Percentiles rank a stretch among this genome's conserved stretches.
phyloP scores from a whole-genome alignment of 805 yeast genomes.

The Zygoascus biomembranicola region DNA sequence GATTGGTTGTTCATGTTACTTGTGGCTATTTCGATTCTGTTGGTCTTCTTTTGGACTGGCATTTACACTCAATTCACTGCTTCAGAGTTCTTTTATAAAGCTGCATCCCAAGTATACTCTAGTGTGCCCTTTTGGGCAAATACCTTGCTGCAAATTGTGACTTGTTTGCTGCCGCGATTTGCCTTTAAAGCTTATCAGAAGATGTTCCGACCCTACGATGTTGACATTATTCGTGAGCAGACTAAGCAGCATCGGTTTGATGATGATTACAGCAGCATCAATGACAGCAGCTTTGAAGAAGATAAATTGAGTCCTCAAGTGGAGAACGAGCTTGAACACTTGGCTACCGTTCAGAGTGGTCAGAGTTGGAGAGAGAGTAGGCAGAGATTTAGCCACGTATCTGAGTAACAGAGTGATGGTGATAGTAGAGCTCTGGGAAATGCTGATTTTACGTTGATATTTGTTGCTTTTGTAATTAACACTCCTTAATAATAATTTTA shows the following conservation, averaged over 20 bases:
- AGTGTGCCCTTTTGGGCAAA: conserved; percentile 53
- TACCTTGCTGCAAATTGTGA: conserved; percentile 42
- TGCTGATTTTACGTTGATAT: background rate
- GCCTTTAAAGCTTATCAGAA: conserved; percentile 41
- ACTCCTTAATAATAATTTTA: background rate
- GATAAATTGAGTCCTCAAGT: conserved; percentile 1
- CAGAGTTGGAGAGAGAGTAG: background rate
- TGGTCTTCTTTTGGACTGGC: conserved; percentile 66
- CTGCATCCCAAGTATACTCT: conserved; percentile 55
- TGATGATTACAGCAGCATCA: background rate
- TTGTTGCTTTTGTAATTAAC: background rate
- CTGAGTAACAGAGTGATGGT: background rate
- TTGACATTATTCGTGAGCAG: conserved; percentile 57
- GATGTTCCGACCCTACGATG: conserved; percentile 49
- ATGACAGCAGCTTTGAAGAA: background rate
- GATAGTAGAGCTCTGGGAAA: no score
- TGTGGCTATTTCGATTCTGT: conserved; percentile 43
- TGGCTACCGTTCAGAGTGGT: background rate
- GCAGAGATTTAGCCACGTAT: background rate
- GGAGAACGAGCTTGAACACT: background rate
- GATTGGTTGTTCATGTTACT: conserved; percentile 55
- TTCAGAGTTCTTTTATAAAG: conserved; percentile 50
- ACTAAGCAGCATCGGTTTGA: conserved; percentile 39
- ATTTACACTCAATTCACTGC: conserved; percentile 49
- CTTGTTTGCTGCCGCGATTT: conserved; percentile 53